Evolutionary conservation across 345 rosid genomes (phyloP).

Genomic region (Gossypium arboreum): DNA sequence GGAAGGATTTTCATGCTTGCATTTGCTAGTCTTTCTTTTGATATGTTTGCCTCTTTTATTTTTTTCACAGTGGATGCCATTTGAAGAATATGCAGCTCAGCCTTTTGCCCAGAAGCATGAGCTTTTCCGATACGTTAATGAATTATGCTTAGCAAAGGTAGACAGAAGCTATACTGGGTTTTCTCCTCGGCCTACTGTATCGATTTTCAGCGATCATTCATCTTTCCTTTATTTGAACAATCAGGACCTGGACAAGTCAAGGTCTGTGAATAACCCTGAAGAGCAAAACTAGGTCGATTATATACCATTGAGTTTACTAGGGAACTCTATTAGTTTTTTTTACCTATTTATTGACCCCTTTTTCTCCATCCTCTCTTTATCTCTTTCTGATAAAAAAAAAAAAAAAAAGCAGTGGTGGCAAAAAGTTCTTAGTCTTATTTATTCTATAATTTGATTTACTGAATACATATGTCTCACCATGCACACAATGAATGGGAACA

Average conservation of each 20-base stretch:
- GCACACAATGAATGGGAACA: background rate
- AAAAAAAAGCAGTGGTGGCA: background rate
- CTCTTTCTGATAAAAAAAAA: background rate
- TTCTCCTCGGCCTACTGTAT: constrained; percentile 27
- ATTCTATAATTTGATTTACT: background rate
- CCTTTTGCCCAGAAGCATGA: constrained; percentile 49
- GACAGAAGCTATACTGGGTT: constrained; percentile 48
- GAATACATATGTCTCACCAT: background rate
- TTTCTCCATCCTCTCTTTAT: background rate
- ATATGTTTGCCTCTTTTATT: background rate
- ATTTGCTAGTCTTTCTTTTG: background rate
- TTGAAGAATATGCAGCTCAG: constrained; percentile 71
- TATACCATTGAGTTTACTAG: background rate
- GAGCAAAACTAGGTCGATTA: background rate
- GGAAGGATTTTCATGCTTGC: background rate
- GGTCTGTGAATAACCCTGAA: background rate
- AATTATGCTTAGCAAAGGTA: constrained; percentile 48
- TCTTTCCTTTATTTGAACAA: constrained; percentile 45
- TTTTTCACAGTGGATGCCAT: constrained; percentile 60
- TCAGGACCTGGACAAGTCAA: constrained; percentile 29
- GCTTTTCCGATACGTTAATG: constrained; percentile 36
- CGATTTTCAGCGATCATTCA: constrained; percentile 26
- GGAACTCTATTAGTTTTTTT: background rate
- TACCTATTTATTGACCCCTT: constrained; percentile 13
- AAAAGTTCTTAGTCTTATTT: background rate